A percentile compares a stretch with the other conserved stretches of the same genome.
Conservation (phyloP, 169 alveolate species). For the Nephromyces sp. region DNA sequence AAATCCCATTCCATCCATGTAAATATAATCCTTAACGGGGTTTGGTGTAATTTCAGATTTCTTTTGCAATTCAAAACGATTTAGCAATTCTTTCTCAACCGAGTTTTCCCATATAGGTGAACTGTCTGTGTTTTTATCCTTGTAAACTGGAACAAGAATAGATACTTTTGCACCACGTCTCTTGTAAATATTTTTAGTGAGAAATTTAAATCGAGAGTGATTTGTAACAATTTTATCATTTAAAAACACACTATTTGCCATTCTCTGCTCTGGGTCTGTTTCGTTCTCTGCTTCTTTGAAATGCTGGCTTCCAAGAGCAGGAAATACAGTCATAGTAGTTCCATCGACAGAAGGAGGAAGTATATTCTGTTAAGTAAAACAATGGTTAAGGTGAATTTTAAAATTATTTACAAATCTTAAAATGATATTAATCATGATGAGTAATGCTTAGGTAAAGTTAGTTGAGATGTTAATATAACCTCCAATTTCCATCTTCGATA, state of each 20-base stretch:
- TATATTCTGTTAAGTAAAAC: neutral
- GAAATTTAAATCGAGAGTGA: conserved; percentile 34
- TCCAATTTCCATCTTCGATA: conserved; percentile 5
- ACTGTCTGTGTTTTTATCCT: conserved; percentile 3
- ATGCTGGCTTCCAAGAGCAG: neutral
- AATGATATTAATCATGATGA: no score
- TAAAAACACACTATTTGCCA: conserved; percentile 4
- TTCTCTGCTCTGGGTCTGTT: neutral
- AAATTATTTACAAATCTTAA: no score
- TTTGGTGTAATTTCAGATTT: conserved; percentile 8
- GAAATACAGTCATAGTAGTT: neutral
- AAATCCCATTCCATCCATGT: conserved; percentile 89
- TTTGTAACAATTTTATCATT: neutral
- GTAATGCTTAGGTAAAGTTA: no score
- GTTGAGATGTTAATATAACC: conserved; percentile 2
- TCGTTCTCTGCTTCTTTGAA: neutral
- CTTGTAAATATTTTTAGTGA: conserved; percentile 23
- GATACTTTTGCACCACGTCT: conserved; percentile 18
- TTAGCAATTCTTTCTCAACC: neutral
- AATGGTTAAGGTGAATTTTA: neutral
- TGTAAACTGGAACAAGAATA: conserved; percentile 8
- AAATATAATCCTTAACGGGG: conserved; percentile 66
- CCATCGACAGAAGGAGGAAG: neutral
- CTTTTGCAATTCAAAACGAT: neutral
- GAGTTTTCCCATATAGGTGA: neutral